Conservation (phyloP, 371 early-diverging fungal genomes). For the Mortierella sp. region DNA sequence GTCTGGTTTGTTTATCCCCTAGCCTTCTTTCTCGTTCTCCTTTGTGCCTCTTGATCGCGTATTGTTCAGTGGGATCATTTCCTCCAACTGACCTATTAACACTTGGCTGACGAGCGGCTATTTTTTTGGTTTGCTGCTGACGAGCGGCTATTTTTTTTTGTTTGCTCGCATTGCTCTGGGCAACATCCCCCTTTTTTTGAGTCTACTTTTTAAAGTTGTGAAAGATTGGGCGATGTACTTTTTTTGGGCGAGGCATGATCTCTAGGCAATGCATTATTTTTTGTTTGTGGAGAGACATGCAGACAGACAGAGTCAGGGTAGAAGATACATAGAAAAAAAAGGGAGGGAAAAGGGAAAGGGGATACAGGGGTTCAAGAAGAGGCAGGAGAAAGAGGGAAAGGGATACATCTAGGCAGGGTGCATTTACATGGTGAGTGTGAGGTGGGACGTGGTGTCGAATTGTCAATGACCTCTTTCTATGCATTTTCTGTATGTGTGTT, state of each 20-base stretch:
- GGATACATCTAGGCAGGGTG: conserved; percentile 1
- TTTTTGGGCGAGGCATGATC: conserved; percentile 4
- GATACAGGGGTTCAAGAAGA: neutral
- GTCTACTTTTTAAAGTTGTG: neutral
- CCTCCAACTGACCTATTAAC: neutral
- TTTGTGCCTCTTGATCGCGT: neutral
- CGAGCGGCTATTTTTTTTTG: too few species aligned
- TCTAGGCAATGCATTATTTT: neutral
- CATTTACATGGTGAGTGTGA: neutral
- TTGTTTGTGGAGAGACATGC: neutral
- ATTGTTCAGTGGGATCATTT: neutral
- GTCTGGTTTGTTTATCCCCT: neutral
- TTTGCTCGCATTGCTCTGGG: neutral
- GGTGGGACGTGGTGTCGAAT: too few species aligned
- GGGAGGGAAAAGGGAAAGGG: neutral
- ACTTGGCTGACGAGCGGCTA: too few species aligned
- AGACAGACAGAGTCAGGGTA: neutral
- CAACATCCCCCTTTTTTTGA: neutral
- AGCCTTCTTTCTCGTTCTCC: neutral
- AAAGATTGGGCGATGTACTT: neutral
- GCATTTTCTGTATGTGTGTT: too few species aligned
- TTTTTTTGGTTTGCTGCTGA: too few species aligned
- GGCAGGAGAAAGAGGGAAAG: neutral
- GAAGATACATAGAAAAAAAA: neutral
- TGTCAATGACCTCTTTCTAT: too few species aligned